These are phyloP conservation scores for Musa schizocarpa DNA, from an alignment of 176 grass and related monocot genomes.

Conservation along the genomic window DNA sequence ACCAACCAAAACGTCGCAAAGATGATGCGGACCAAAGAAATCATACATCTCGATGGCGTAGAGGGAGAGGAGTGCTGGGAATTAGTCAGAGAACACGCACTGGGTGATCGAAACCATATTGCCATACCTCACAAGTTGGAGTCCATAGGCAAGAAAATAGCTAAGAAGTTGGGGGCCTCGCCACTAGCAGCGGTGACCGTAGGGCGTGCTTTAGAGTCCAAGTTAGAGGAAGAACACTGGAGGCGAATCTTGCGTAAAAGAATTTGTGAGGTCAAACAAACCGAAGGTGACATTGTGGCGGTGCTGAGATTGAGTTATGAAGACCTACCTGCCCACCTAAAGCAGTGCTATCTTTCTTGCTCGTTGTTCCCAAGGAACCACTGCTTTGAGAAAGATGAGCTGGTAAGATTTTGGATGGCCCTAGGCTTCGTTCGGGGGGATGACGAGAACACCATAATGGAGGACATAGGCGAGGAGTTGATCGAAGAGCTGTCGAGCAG, in stretches of 20 bases:
- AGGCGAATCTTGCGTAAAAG: neutral
- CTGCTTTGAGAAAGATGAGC: slow-evolving; percentile 17
- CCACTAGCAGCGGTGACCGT: slow-evolving; percentile 13
- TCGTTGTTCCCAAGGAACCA: slow-evolving; percentile 31
- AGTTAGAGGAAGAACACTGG: slow-evolving; percentile 1
- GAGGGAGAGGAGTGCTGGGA: neutral
- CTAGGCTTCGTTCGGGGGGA: slow-evolving; percentile 28
- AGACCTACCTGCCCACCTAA: slow-evolving; percentile 23
- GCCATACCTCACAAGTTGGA: slow-evolving; percentile 16
- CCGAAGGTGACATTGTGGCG: slow-evolving; percentile 28
- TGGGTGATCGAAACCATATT: slow-evolving; percentile 3
- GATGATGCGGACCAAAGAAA: neutral
- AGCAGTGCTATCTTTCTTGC: slow-evolving; percentile 32
- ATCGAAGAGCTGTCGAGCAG: slow-evolving; percentile 15
- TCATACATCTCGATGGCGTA: slow-evolving; percentile 3
- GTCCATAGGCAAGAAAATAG: neutral
- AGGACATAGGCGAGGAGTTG: slow-evolving; percentile 29
- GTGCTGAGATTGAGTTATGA: slow-evolving; percentile 31
- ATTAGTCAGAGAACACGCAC: slow-evolving; percentile 4
- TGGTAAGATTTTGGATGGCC: slow-evolving; percentile 42
- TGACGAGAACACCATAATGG: slow-evolving; percentile 12
- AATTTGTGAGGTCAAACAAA: neutral
- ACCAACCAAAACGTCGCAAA: neutral
- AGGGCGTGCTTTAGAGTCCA: neutral
- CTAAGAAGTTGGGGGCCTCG: slow-evolving; percentile 1